These are phyloP conservation scores for Paraphoma sp. DNA, from an alignment of 2,329 filamentous ascomycete genomes.

Conservation along the genomic window DNA sequence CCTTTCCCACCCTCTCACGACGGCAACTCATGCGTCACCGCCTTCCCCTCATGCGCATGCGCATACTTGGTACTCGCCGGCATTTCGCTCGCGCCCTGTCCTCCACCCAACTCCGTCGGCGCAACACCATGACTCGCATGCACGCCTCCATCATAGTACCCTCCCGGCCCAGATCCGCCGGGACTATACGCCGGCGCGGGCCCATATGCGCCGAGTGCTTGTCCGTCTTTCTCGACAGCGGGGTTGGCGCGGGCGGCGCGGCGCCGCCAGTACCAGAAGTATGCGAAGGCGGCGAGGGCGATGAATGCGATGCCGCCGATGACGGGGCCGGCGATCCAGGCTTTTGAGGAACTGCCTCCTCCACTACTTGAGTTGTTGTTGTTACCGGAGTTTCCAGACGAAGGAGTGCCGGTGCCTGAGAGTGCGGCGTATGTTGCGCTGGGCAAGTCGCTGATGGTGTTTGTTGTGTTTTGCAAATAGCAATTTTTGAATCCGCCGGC, in stretches of 20 bases:
- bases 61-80: slow-evolving; percentile 26
- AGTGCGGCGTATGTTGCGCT: slow-evolving; percentile 30
- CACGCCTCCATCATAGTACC: slow-evolving; percentile 5
- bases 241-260: neutral
- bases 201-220: slow-evolving; percentile 1
- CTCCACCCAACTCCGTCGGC: slow-evolving; percentile 6
- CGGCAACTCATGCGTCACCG: slow-evolving; percentile 15
- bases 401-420: slow-evolving; percentile 9
- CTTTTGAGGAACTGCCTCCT: slow-evolving; percentile 15
- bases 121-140: slow-evolving; percentile 1
- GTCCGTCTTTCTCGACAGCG: slow-evolving; percentile 13
- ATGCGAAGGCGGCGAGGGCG: slow-evolving; percentile 8
- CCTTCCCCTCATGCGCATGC: slow-evolving; percentile 7
- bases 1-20: neutral
- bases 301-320: slow-evolving; percentile 28
- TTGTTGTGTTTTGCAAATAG: slow-evolving; percentile 41
- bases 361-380: slow-evolving; percentile 1
- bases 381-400: slow-evolving; percentile 3
- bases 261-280: slow-evolving; percentile 23
- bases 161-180: neutral
- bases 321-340: slow-evolving; percentile 39
- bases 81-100: slow-evolving; percentile 15
- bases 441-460: slow-evolving; percentile 21
- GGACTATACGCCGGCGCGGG: slow-evolving; percentile 10
- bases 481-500: slow-evolving; percentile 38